phyloP scores from a whole-genome alignment of 805 yeast genomes.

The Monosporozyma solicola region DNA sequence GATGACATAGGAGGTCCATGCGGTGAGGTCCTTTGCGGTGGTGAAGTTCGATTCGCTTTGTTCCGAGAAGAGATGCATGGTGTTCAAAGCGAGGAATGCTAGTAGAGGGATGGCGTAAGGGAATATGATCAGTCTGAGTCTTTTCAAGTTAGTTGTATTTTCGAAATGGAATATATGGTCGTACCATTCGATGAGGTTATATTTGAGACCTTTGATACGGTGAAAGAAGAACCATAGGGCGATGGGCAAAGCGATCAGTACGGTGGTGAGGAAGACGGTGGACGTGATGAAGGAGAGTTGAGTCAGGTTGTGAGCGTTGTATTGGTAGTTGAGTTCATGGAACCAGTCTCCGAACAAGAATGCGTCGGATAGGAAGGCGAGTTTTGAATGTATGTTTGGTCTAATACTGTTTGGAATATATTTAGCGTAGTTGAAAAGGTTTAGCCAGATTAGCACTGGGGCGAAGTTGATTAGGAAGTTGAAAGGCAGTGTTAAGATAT shows the following conservation, averaged over 20 bases:
- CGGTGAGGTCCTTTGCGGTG: conserved; percentile 41
- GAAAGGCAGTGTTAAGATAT: conserved; percentile 31
- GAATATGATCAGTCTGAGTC: conserved; percentile 11
- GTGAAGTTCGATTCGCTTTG: conserved; percentile 32
- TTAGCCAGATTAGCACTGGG: conserved; percentile 47
- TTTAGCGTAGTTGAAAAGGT: conserved; percentile 52
- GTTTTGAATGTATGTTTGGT: conserved; percentile 44
- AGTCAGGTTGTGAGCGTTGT: conserved; percentile 7
- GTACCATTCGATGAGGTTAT: conserved; percentile 20
- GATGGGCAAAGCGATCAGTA: conserved; percentile 15
- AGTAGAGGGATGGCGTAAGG: conserved; percentile 36
- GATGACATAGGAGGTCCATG: conserved; percentile 56
- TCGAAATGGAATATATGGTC: conserved; percentile 18
- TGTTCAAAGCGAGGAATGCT: conserved; percentile 36
- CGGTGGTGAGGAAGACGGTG: conserved; percentile 9
- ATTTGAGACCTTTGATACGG: conserved; percentile 13
- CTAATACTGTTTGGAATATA: conserved; percentile 44
- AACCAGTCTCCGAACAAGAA: conserved; percentile 27
- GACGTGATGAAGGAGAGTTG: conserved; percentile 11
- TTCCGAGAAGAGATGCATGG: conserved; percentile 34
- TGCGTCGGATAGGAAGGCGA: conserved; percentile 32
- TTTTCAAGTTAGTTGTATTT: conserved; percentile 7
- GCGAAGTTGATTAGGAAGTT: conserved; percentile 43
- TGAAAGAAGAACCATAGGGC: conserved; percentile 23
- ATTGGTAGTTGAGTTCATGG: conserved; percentile 21